Evolutionary conservation across 2,329 filamentous ascomycete genomes (phyloP), one percentile per base, ranked within the genome.

Genomic region (Colletotrichum tofieldiae): DNA sequence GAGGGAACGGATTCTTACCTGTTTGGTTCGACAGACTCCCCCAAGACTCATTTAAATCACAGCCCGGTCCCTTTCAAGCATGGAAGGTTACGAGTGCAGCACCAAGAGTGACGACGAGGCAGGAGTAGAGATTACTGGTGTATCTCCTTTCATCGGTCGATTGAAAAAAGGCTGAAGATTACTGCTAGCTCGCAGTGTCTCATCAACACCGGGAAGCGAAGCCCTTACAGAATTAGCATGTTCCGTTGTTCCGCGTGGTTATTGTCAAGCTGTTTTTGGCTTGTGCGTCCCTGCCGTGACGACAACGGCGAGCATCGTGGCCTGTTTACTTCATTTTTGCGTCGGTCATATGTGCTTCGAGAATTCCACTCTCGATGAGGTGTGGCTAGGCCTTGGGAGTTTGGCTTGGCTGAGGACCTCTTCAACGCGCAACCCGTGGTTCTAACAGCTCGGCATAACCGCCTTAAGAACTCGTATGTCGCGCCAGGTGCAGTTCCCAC

Each of bases 401-500:
- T 12, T 54, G 8, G 5, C 12, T 35, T 20, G 51, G 29, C 20
- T 35, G 9, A 16, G 51, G 8, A 11, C 35, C 8, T 54, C 18
- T 35, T 29, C 18, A 54, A 35, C 9, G 1, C 20, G 3, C 29
- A 7, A 9, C 16, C 29, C 4, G 18, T n/a, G 51, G 47, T 16
- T 54, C 12, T 35, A 6, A n/a, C 18, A 6, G 18, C 29, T 18
- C 6, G 18, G 26, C 51, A 35, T 20, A 7, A 2, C 8, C 18
- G 4, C 9, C 3, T 6, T n/a, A 18, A 3, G 18, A 6, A n/a
- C 1, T 8, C 9, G 2, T 6, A 16, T 26, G 11, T 23, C 2
- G 12, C 18, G 2, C 5, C 7, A 35, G 2, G 18, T 54, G 8
- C 5, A 12, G n/a, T 35, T 20, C 8, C 9, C 29, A 20, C 3